Evolutionary conservation across 2,329 filamentous ascomycete genomes (phyloP), one percentile per base, ranked within the genome.

Genomic region (Aspergillus uvarum): DNA sequence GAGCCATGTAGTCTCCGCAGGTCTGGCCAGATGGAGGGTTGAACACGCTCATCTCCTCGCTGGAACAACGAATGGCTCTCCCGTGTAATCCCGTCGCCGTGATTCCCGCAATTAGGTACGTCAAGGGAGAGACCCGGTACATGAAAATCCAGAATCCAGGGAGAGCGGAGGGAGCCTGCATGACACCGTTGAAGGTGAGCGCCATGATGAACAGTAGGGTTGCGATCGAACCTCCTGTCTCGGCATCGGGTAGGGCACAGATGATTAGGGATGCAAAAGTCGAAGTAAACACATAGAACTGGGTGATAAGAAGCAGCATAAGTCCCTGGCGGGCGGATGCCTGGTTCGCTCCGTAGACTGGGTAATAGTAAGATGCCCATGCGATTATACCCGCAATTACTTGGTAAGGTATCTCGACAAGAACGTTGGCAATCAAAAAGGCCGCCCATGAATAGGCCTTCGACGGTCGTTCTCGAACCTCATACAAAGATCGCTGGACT

Each of bases 351-450:
- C 80, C 80, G 16, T 81, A 77, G 2, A 96, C 85, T 1, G 92
- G 91, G 72, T 93, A 96, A 80, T 96, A 96, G 85, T 90, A 94
- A 73, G 83, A 87, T 70, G 91, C 82, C 80, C 82, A 96, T 79
- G 93, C 88, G 65, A 96, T 77, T n/a, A 88, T 82, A 3, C 87
- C 85, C 82, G 90, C 66, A 48, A 95, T 76, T 0, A 87, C 84
- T 72, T 96, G 92, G 88, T 90, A 96, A 0, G 92, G 91, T 2
- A 96, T 79, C 74, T 96, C 93, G 60, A 94, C 91, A 31, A 92
- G 78, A 64, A 96, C 89, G 74, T 93, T 90, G 59, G 89, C 87
- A 31, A 94, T 79, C 83, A 96, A 90, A 72, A 96, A 96, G 5
- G 91, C 86, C 72, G 89, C 87, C 92, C 91, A 96, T 54, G 86